These are phyloP conservation scores for Microbotryum lychnidis-dioicae DNA, from an alignment of 1,284 basidiomycete genomes.

Conservation along the genomic window DNA sequence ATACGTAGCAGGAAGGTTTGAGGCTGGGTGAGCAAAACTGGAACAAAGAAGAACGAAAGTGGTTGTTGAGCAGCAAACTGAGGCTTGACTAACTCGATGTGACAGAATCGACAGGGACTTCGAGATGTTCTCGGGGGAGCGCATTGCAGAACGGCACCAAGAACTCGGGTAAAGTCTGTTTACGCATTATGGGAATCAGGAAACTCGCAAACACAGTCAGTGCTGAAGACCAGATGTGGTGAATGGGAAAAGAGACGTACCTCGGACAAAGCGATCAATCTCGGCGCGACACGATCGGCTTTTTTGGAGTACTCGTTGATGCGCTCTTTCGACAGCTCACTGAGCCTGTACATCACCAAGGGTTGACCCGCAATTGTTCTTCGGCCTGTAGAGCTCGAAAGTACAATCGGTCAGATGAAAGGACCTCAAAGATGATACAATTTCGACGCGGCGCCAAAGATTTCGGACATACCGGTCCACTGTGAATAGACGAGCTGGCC, in stretches of 20 bases:
- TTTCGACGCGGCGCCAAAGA: too few species aligned
- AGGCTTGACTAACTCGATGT: slow-evolving; percentile 45
- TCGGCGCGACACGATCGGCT: slow-evolving; percentile 54
- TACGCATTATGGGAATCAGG: too few species aligned
- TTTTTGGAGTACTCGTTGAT: slow-evolving; percentile 55
- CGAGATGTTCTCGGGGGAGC: slow-evolving; percentile 48
- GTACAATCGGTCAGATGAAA: too few species aligned
- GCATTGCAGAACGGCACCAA: slow-evolving; percentile 51
- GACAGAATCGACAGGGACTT: slow-evolving; percentile 50
- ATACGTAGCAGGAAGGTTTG: not conserved
- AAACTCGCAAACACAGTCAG: too few species aligned
- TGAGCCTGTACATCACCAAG: slow-evolving; percentile 37
- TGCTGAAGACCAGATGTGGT: too few species aligned
- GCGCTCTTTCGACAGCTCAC: slow-evolving; percentile 47
- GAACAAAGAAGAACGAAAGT: not conserved
- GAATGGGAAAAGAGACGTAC: slow-evolving; percentile 5
- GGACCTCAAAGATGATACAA: too few species aligned
- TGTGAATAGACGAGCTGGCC: slow-evolving; percentile 60
- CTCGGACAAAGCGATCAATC: slow-evolving; percentile 51
- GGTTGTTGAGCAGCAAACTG: too few species aligned
- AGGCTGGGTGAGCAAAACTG: not conserved
- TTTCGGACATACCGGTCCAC: slow-evolving; percentile 55
- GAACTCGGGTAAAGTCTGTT: slow-evolving; percentile 49
- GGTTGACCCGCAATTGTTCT: too few species aligned
- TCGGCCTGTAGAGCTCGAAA: too few species aligned